Base-by-base conservation (phyloP, 2,329 filamentous ascomycete species). In the Ophiobolus disseminans region DNA sequence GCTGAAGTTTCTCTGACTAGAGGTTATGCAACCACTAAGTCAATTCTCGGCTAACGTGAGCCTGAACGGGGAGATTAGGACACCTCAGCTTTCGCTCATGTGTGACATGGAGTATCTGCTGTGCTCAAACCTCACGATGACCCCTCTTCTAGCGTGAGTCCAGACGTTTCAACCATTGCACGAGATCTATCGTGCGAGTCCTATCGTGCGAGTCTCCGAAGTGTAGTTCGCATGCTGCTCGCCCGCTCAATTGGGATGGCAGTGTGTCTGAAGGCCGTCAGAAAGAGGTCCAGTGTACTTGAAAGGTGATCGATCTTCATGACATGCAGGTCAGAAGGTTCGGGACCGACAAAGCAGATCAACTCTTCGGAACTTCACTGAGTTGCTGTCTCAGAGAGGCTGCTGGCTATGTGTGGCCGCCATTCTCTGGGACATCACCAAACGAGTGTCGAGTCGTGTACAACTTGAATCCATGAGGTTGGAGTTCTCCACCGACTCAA, bases 151-250 rank as follows among this genome's bases (percentile, higher is more conserved):
- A 51, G 55, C 58, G 60, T 63, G 56, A 58, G 55, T 48, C 60
- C 48, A 44, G 46, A 41, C 44, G 43, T 48, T 66, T 65, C 55
- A 65, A 61, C 60, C 63, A 62, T 66, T 51, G 23, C 58, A 67
- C 65, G 47, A 64, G 57, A 65, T 65, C 56, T 45, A 51, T 55
- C 65, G 64, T 68, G 57, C 61, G 64, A 68, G 66, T 66, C 63
- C 39, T 47, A 53, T 57, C 65, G 65, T 69, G 57, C 63, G 64
- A 68, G 66, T 67, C 61, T 40, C 39, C 11, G 9, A 26, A 37
- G 23, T 21, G 42, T 13, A 10, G 17, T 45, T n/a, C 11, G 20
- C 20, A 19, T 17, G 21, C 17, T 22, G 25, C 16, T 42, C 14
- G n/a, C 28, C 7, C 10, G 10, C 17, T 20, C 23, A 25, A 21